Evolutionary conservation across 805 yeast species (phyloP).

Genomic region (Ogataea populi-albae): DNA sequence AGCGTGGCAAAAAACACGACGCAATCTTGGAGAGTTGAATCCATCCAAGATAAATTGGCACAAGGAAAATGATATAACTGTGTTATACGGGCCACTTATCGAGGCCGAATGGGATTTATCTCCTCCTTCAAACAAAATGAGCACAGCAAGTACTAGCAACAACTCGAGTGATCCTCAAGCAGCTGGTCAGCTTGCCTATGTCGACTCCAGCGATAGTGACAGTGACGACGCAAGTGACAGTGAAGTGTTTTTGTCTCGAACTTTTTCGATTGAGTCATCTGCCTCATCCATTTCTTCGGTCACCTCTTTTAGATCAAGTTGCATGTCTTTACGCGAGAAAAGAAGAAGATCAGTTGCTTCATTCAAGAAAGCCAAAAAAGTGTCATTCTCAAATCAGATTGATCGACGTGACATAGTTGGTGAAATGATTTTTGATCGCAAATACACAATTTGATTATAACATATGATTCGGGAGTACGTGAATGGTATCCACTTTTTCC

Average conservation of each 20-base stretch:
- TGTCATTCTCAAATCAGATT: conserved; percentile 40
- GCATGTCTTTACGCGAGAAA: too few species aligned
- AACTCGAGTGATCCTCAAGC: not conserved
- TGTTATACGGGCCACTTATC: conserved; percentile 50
- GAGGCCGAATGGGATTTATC: conserved; percentile 11
- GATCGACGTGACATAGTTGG: conserved; percentile 45
- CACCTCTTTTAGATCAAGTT: too few species aligned
- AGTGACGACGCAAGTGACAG: not conserved
- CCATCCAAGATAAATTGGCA: conserved; percentile 53
- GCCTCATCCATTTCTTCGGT: conserved; percentile 1
- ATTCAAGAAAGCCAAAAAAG: conserved; percentile 27
- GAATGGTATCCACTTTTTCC: too few species aligned
- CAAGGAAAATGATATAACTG: conserved; percentile 52
- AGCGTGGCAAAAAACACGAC: conserved; percentile 85
- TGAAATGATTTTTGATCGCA: conserved; percentile 41
- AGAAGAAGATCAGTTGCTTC: conserved; percentile 6
- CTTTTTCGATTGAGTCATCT: not conserved
- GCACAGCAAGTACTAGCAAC: not conserved
- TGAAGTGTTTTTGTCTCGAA: not conserved
- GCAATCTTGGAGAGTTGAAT: conserved; percentile 44
- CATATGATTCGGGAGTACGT: too few species aligned
- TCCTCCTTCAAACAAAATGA: not conserved
- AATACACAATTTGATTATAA: conserved; percentile 7
- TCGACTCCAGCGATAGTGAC: not conserved
- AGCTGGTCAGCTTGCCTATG: not conserved